Evolutionary conservation across 73 alveolate genomes (phyloP), one percentile per base, ranked within the genome.

Genomic region (Tetrahymena elliotti): DNA sequence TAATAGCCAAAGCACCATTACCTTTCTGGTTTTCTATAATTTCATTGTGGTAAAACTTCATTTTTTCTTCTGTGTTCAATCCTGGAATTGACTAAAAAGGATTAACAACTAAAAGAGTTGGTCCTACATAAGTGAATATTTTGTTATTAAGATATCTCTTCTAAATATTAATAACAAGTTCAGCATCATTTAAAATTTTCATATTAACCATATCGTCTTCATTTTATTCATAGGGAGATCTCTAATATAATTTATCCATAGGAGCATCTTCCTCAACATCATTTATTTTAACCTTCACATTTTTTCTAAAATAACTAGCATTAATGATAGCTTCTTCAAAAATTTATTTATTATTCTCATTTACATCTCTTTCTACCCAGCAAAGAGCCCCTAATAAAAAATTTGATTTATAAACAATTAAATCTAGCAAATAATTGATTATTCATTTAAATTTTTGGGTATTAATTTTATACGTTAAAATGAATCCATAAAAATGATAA

Each of bases 111-210:
- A 98, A 96, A 68, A 98, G 96, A 34, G 99, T 98, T 20, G 99
- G 99, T 40, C 99, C 99, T 34, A 98, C 99, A 96, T 98, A 98
- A 24, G 99, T 98, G 97, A 98, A 98, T 53, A 98, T 98, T 93
- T 96, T 97, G 95, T 98, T 98, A 53, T 95, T 53, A 24, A 84
- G 52, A 95, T 98, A 98, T 95, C 99, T 84, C 93, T 96, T 97
- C 93, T 96, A 95, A n/a, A 98, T 94, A 94, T 98, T 98, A 84
- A 95, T 92, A 38, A 98, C 97, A 82, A 98, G 96, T 82, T 98
- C 97, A 16, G 98, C 97, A 93, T 97, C 98, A 93, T 97, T 97
- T 0, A 97, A 96, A 20, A 97, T 97, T 96, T 96, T 94, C 96
- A 97, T 94, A 38, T 97, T 98, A 52, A 97, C 97, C 99, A 97